Evolutionary conservation across 2,329 filamentous ascomycete genomes (phyloP), one percentile per base, ranked within the genome.

Genomic region (Clarireedia sp.): DNA sequence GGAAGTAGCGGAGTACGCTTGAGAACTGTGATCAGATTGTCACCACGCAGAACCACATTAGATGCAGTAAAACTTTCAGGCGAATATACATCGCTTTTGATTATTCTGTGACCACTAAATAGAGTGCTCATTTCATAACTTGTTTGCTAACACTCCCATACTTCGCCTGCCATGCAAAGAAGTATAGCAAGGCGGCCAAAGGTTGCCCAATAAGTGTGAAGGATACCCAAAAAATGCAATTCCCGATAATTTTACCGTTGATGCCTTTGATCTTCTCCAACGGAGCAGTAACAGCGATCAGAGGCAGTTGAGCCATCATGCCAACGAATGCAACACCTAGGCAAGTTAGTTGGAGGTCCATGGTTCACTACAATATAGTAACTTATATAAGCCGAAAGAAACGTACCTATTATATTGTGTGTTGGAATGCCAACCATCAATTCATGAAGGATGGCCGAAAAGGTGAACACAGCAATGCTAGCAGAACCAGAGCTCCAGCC

Each of bases 121-220:
- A 37, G 9, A 19, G 44, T 24, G 7, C n/a, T 50, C 33, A 49
- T 40, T n/a, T 21, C 55, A 58, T 29, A 19, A n/a, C 57, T 43
- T 51, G 51, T 48, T 62, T 64, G 62, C 80, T 89, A 21, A 91
- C 86, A 65, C 86, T 90, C 12, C 94, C 94, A 69, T 96, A 96
- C 74, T 97, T 97, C 54, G 90, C 90, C 73, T 97, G 92, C 92
- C 94, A 99, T 1, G 91, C 91, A 69, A 97, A 97, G 71, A 96
- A 99, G 71, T 99, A 99, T 69, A 95, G 78, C 58, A 99, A 74
- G 0, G 90, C 91, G 1, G 90, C 94, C 64, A 97, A 81, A 0
- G 94, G 94, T 75, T 99, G 94, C 3, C 94, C 94, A 12, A 99
- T 87, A 2, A 97, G 82, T 61, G 92, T 96, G 68, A 99, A 99